Conservation (phyloP, 768 basidiomycete species). For the Tylopilus felleus region DNA sequence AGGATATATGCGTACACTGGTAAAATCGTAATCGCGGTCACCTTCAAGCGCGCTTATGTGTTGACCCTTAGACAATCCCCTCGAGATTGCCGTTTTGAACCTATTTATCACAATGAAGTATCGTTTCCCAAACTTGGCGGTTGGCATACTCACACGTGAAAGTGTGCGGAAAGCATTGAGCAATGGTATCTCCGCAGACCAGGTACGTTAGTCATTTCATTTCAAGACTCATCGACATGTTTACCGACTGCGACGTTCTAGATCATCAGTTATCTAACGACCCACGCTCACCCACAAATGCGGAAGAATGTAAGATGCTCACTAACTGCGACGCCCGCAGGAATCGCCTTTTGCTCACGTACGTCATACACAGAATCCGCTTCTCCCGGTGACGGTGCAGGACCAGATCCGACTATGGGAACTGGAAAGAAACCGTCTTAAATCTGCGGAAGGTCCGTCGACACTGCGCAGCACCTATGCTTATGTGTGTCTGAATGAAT, state of each 20-base stretch:
- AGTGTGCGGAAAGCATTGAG: slow-evolving; percentile 91
- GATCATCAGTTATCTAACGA: slow-evolving; percentile 94
- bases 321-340: slow-evolving; percentile 7
- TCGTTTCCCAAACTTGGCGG: slow-evolving; percentile 95
- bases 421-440: slow-evolving; percentile 87
- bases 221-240: slow-evolving; percentile 6
- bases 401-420: slow-evolving; percentile 99
- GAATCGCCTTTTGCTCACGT: slow-evolving; percentile 9
- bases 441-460: slow-evolving; percentile 76
- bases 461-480: slow-evolving; percentile 7
- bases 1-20: slow-evolving; percentile 97
- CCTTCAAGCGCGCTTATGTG: slow-evolving; percentile 14
- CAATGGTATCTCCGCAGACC: slow-evolving; percentile 95
- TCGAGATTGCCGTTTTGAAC: slow-evolving; percentile 94
- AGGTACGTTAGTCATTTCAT: slow-evolving; percentile 50
- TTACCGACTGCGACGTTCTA: slow-evolving; percentile 33
- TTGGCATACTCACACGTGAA: slow-evolving; percentile 91
- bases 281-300: slow-evolving; percentile 98
- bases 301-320: slow-evolving; percentile 69
- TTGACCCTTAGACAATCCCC: slow-evolving; percentile 70
- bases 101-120: slow-evolving; percentile 91
- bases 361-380: slow-evolving; percentile 61
- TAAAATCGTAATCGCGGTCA: slow-evolving; percentile 31
- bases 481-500: background rate
- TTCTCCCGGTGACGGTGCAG: slow-evolving; percentile 95